These are phyloP conservation scores for Haplosporangium sp. DNA, from an alignment of 371 early-diverging fungal genomes.

Conservation along the genomic window DNA sequence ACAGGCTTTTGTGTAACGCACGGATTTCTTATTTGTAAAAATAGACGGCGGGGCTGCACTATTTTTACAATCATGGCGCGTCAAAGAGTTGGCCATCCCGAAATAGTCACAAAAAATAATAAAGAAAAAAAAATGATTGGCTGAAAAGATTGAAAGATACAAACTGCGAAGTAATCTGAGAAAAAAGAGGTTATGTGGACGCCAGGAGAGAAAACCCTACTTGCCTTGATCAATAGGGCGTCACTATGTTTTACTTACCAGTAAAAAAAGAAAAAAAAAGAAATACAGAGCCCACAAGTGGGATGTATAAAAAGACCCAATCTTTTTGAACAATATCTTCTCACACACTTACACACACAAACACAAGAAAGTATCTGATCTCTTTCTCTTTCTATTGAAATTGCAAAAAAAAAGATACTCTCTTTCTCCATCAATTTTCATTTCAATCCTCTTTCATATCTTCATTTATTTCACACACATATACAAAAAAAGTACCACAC, in stretches of 20 bases:
- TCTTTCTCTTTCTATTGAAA: not conserved
- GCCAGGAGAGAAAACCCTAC: not conserved
- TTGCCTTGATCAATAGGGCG: not conserved
- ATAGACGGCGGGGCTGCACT: no score
- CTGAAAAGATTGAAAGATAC: not conserved
- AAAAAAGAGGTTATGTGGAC: not conserved
- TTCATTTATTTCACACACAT: not conserved
- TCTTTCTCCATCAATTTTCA: conserved; percentile 2
- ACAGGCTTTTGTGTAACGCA: not conserved
- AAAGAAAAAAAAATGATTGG: not conserved
- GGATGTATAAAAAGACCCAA: no score
- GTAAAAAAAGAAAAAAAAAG: no score
- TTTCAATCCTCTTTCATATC: not conserved
- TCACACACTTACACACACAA: no score
- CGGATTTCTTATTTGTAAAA: not conserved
- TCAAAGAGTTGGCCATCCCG: not conserved
- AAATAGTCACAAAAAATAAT: not conserved
- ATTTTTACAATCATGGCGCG: not conserved
- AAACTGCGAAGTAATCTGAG: not conserved
- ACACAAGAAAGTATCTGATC: no score
- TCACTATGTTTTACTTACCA: not conserved
- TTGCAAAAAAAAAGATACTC: not conserved
- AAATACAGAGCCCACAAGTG: not conserved
- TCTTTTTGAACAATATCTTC: no score
- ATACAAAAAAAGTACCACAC: not conserved